A percentile compares a stretch with the other conserved stretches of the same genome.
phyloP scores from a whole-genome alignment of 148 eudicot genomes.

The Hydrangea macrophylla region DNA sequence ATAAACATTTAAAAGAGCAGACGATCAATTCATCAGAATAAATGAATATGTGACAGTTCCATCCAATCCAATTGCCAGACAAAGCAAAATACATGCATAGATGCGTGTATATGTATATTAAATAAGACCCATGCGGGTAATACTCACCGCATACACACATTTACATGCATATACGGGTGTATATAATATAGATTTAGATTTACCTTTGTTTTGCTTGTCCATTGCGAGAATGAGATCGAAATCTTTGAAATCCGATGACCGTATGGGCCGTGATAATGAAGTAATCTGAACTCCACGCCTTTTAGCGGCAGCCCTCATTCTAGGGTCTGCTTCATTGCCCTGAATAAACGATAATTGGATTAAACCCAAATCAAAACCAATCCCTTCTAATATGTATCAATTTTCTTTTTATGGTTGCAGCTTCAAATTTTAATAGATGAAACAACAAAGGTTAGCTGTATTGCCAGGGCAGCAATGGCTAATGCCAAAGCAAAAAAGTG shows the following conservation, averaged over 20 bases:
- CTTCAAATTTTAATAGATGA: not conserved
- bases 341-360: conserved; percentile 27
- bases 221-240: conserved; percentile 99
- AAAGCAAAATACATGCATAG: not conserved
- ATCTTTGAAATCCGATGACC: conserved; percentile 75
- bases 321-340: conserved; percentile 91
- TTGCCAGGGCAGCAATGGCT: too few species aligned
- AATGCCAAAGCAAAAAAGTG: too few species aligned
- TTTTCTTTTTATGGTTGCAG: too few species aligned
- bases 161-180: too few species aligned
- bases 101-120: too few species aligned
- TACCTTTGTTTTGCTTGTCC: conserved; percentile 89
- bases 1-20: not conserved
- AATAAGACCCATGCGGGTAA: too few species aligned
- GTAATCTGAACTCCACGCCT: conserved; percentile 87
- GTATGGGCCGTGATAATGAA: conserved; percentile 82
- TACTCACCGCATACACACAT: too few species aligned
- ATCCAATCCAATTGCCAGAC: not conserved
- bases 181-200: too few species aligned
- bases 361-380: conserved; percentile 7
- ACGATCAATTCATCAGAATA: not conserved
- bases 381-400: not conserved
- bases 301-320: conserved; percentile 91
- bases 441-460: too few species aligned
- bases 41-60: not conserved